Percentiles rank a stretch among this genome's conserved stretches.
Evolutionary conservation across 169 alveolate genomes (phyloP).

Genomic region (Cryptosporidium ubiquitum): DNA sequence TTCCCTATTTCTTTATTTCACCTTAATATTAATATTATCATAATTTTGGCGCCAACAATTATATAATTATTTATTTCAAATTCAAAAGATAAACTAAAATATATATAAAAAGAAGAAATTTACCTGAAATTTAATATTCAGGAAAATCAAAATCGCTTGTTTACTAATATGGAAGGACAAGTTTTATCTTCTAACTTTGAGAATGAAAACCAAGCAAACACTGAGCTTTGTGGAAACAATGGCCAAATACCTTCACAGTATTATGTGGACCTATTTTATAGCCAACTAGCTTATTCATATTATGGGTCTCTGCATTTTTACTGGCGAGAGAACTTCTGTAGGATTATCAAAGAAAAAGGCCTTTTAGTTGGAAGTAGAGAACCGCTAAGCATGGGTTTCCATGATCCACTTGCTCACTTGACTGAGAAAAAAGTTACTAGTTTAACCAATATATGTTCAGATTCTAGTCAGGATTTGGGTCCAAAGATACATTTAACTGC

Average conservation of each 20-base stretch:
- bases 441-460: not conserved
- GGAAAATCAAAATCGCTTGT: not conserved
- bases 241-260: slow-evolving; percentile 25
- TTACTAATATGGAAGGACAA: not conserved
- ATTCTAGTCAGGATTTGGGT: slow-evolving; percentile 16
- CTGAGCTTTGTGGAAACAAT: not conserved
- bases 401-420: slow-evolving; percentile 22
- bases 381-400: not conserved
- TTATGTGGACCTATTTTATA: slow-evolving; percentile 67
- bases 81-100: not conserved
- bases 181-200: not conserved
- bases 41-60: not conserved
- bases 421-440: not conserved
- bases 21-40: not conserved
- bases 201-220: not conserved
- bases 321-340: slow-evolving; percentile 8
- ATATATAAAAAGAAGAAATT: not conserved
- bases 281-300: slow-evolving; percentile 67
- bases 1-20: not conserved
- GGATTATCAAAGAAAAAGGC: not conserved
- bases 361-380: not conserved
- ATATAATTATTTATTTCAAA: not conserved
- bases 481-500: slow-evolving; percentile 12
- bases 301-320: slow-evolving; percentile 32
- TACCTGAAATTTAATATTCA: not conserved